Evolutionary conservation across 1,284 basidiomycete species (phyloP).

Genomic region (Anthracocystis panici-leucophaei): DNA sequence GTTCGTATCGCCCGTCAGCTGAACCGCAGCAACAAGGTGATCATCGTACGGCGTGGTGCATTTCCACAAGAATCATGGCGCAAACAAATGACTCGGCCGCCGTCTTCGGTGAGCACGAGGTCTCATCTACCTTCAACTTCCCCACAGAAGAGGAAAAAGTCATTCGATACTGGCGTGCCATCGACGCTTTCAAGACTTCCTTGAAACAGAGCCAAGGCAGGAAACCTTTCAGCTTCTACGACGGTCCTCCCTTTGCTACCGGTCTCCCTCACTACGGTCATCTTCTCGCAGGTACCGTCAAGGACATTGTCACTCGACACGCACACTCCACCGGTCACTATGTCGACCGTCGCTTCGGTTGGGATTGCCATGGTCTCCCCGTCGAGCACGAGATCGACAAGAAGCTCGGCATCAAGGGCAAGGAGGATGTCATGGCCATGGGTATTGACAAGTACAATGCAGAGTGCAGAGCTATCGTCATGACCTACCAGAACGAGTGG

Average conservation of each 20-base stretch:
- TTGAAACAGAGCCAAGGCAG: constrained; percentile 89
- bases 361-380: constrained; percentile 99
- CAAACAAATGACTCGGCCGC: constrained; percentile 26
- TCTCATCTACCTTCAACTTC: constrained; percentile 81
- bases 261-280: constrained; percentile 94
- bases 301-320: constrained; percentile 97
- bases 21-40: not conserved
- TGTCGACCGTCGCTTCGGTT: constrained; percentile 95
- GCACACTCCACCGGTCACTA: constrained; percentile 93
- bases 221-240: constrained; percentile 93
- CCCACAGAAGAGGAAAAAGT: constrained; percentile 93
- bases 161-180: constrained; percentile 91
- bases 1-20: constrained; percentile 1
- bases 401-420: constrained; percentile 89
- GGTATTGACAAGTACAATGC: constrained; percentile 98
- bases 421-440: constrained; percentile 93
- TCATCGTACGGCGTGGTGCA: constrained; percentile 3
- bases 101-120: constrained; percentile 45
- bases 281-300: constrained; percentile 80
- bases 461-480: constrained; percentile 96
- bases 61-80: constrained; percentile 29
- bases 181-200: constrained; percentile 96
- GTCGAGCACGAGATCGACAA: constrained; percentile 99
- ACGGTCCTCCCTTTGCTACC: constrained; percentile 97
- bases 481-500: constrained; percentile 97